Conservation (phyloP, 2,329 filamentous ascomycete species). For the Cladosporium sp. region DNA sequence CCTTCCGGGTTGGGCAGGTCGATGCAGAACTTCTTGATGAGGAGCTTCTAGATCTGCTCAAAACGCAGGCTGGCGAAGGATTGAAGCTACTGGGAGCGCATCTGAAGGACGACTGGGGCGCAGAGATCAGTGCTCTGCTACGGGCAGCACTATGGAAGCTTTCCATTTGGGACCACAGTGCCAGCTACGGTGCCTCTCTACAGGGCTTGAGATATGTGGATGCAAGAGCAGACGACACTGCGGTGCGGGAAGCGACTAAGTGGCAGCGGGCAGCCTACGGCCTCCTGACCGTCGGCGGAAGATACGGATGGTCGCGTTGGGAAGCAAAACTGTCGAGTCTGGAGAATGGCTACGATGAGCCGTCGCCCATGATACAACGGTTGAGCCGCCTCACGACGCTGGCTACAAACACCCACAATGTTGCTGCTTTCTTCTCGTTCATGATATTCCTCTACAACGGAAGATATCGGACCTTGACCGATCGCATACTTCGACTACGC, state of each 20-base stretch:
- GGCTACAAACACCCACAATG: conserved; percentile 70
- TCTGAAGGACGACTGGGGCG: conserved; percentile 78
- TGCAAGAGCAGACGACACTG: conserved; percentile 50
- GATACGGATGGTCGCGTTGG: conserved; percentile 89
- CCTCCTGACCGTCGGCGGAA: conserved; percentile 76
- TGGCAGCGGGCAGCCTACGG: conserved; percentile 85
- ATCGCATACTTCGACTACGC: conserved; percentile 77
- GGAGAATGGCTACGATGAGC: conserved; percentile 67
- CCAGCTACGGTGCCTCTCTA: conserved; percentile 86
- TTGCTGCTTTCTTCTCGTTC: conserved; percentile 79
- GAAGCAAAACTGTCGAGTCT: conserved; percentile 77
- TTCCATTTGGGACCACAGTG: conserved; percentile 92
- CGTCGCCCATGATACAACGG: conserved; percentile 47
- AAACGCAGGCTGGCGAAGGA: conserved; percentile 79
- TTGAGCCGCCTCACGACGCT: conserved; percentile 67
- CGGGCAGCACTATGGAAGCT: conserved; percentile 86
- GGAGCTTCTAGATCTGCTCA: conserved; percentile 81
- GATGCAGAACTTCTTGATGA: conserved; percentile 94
- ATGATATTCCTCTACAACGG: conserved; percentile 88
- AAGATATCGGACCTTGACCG: conserved; percentile 83
- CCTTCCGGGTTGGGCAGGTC: conserved; percentile 91
- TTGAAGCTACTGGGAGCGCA: conserved; percentile 80
- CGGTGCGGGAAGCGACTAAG: conserved; percentile 64
- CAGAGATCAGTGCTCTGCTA: conserved; percentile 76
- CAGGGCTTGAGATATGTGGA: conserved; percentile 91